Percentiles rank a stretch among this genome's conserved stretches.
Evolutionary conservation across 1,284 basidiomycete species (phyloP).

Genomic region (Chondrostereum purpureum): DNA sequence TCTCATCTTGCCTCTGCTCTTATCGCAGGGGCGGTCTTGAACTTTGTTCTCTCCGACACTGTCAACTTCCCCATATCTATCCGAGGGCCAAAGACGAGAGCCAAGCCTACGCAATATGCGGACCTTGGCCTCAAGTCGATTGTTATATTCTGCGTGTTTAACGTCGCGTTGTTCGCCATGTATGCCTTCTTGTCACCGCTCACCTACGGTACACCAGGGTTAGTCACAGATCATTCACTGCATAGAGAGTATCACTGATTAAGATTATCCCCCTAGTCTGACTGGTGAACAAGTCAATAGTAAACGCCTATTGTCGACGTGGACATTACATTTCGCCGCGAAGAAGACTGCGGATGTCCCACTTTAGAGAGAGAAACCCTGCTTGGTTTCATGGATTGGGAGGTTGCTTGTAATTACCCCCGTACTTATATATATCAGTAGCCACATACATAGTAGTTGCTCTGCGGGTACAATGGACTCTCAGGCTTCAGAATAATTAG

Average conservation of each 20-base stretch:
- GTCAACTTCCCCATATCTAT: slow-evolving; percentile 90
- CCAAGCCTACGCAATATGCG: slow-evolving; percentile 58
- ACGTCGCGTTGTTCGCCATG: slow-evolving; percentile 57
- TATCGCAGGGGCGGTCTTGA: slow-evolving; percentile 86
- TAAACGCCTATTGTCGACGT: slow-evolving; percentile 65
- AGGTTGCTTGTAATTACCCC: not conserved
- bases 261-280: slow-evolving; percentile 38
- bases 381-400: not conserved
- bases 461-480: not conserved
- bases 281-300: slow-evolving; percentile 69
- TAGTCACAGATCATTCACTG: slow-evolving; percentile 26
- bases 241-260: slow-evolving; percentile 12
- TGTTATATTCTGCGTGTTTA: slow-evolving; percentile 53
- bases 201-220: slow-evolving; percentile 91
- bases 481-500: not conserved
- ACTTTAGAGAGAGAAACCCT: not conserved
- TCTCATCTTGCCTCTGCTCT: slow-evolving; percentile 89
- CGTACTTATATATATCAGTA: not conserved
- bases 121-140: slow-evolving; percentile 69
- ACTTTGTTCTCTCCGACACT: slow-evolving; percentile 87
- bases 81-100: slow-evolving; percentile 53
- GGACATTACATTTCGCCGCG: slow-evolving; percentile 82
- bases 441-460: not conserved
- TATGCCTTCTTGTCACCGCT: slow-evolving; percentile 79
- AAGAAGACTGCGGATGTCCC: slow-evolving; percentile 45